These are phyloP conservation scores for Pleurotus tuoliensis DNA, from an alignment of 768 basidiomycete genomes.

Conservation along the genomic window DNA sequence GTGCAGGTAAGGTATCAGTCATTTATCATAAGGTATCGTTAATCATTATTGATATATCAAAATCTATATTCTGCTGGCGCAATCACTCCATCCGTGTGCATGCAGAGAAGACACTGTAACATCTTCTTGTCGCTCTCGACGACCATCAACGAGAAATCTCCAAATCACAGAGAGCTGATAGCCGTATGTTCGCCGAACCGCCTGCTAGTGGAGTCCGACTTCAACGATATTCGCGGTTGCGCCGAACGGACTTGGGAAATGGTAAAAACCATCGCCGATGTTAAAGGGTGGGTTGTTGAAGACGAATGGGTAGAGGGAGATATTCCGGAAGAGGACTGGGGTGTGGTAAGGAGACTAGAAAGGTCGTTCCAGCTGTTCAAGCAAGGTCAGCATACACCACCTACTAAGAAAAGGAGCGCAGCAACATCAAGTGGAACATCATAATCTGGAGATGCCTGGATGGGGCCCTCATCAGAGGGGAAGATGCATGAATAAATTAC, in stretches of 20 bases:
- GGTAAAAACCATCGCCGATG: slow-evolving; percentile 61
- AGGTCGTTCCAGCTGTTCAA: slow-evolving; percentile 69
- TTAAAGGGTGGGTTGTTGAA: slow-evolving; percentile 79
- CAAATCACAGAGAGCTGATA: slow-evolving; percentile 62
- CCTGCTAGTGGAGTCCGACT: slow-evolving; percentile 87
- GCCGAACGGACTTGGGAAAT: slow-evolving; percentile 74
- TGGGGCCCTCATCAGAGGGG: not conserved
- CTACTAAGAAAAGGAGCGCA: slow-evolving; percentile 8
- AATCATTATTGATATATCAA: too few relatives aligned
- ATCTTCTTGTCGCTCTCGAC: slow-evolving; percentile 87
- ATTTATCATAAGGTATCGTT: not conserved
- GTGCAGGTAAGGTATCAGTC: slow-evolving; percentile 56
- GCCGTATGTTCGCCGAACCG: slow-evolving; percentile 57
- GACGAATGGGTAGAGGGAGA: slow-evolving; percentile 42
- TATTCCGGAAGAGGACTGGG: slow-evolving; percentile 42
- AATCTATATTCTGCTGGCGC: too few relatives aligned
- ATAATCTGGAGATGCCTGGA: not conserved
- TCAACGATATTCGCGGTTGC: slow-evolving; percentile 57
- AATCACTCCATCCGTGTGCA: not conserved
- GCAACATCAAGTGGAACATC: too few relatives aligned
- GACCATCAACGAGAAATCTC: slow-evolving; percentile 73
- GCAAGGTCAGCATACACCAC: slow-evolving; percentile 36
- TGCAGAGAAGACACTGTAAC: slow-evolving; percentile 68
- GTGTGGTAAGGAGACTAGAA: slow-evolving; percentile 62
- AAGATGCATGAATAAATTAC: not conserved